Percentiles rank a stretch among this genome's conserved stretches.
These are phyloP conservation scores for Cladophialophora carrionii DNA, from an alignment of 2,329 filamentous ascomycete species.

Conservation along the genomic window DNA sequence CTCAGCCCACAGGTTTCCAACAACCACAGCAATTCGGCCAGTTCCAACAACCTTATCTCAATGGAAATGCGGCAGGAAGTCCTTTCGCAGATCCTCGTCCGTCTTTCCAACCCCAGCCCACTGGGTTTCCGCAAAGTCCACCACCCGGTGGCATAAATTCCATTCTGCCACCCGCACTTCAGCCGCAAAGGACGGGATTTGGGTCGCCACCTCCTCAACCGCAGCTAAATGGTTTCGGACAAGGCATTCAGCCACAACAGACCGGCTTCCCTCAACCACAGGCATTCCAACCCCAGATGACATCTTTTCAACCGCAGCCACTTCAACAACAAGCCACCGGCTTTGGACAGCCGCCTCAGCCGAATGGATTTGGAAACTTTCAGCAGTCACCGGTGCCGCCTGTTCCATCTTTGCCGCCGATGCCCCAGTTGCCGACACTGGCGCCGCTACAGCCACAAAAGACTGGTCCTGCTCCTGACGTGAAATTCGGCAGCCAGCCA, in stretches of 20 bases:
- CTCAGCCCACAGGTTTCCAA: constrained; percentile 54
- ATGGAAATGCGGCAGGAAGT: constrained; percentile 49
- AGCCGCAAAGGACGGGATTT: constrained; percentile 53
- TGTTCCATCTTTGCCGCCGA: constrained; percentile 57
- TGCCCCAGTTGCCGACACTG: constrained; percentile 60
- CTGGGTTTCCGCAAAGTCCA: constrained; percentile 56
- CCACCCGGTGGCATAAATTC: constrained; percentile 54
- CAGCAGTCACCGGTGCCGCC: constrained; percentile 59
- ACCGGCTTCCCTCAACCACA: constrained; percentile 59
- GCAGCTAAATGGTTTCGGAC: constrained; percentile 49
- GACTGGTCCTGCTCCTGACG: constrained; percentile 82
- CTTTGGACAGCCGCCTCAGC: constrained; percentile 46
- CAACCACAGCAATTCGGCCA: constrained; percentile 56
- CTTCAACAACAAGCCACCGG: constrained; percentile 35
- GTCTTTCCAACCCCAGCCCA: constrained; percentile 56
- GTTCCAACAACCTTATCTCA: constrained; percentile 56
- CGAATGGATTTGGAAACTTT: constrained; percentile 57
- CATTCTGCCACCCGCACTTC: constrained; percentile 58
- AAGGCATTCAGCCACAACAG: constrained; percentile 61
- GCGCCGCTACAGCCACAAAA: constrained; percentile 73
- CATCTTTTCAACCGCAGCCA: constrained; percentile 56
- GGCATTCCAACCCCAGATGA: constrained; percentile 48
- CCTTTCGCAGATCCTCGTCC: constrained; percentile 60
- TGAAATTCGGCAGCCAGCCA: constrained; percentile 81
- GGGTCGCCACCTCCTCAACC: constrained; percentile 49